Evolutionary conservation across 495 filamentous ascomycete genomes (phyloP).

Genomic region (Trichodelitschia bisporula): DNA sequence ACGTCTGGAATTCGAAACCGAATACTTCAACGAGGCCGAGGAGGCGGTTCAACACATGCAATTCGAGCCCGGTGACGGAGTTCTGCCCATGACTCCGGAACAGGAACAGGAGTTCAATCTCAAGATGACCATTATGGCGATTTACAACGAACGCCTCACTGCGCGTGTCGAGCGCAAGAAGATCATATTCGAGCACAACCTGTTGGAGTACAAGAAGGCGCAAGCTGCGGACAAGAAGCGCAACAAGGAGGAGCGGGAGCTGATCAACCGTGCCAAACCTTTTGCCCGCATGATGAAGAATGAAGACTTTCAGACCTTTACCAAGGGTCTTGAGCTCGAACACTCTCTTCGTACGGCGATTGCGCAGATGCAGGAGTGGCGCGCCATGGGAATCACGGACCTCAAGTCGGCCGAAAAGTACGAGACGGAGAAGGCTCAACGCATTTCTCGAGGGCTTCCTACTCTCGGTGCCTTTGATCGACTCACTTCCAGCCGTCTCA

Average conservation of each 20-base stretch:
- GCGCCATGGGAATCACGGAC: constrained; percentile 56
- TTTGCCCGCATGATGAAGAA: constrained; percentile 94
- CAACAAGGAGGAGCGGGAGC: constrained; percentile 77
- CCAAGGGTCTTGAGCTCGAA: constrained; percentile 64
- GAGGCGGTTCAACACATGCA: constrained; percentile 96
- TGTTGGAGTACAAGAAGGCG: constrained; percentile 83
- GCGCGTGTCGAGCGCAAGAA: constrained; percentile 88
- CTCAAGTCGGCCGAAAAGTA: constrained; percentile 79
- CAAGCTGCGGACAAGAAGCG: constrained; percentile 74
- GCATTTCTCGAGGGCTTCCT: constrained; percentile 42
- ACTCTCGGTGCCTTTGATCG: constrained; percentile 50
- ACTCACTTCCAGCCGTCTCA: constrained; percentile 26
- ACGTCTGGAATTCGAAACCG: constrained; percentile 89
- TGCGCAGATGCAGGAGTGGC: constrained; percentile 80
- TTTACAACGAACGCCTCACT: constrained; percentile 85
- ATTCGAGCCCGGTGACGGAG: constrained; percentile 85
- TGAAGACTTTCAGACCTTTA: constrained; percentile 67
- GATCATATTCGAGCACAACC: constrained; percentile 80
- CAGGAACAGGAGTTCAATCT: constrained; percentile 86
- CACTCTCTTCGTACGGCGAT: constrained; percentile 80
- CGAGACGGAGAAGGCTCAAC: constrained; percentile 64
- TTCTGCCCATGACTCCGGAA: constrained; percentile 58
- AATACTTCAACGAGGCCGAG: constrained; percentile 93
- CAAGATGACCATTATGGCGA: constrained; percentile 95
- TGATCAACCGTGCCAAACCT: constrained; percentile 80